A percentile compares a stretch with the other conserved stretches of the same genome.
These are phyloP conservation scores for Kwoniella botswanensis DNA, from an alignment of 768 basidiomycete species.

Conservation along the genomic window DNA sequence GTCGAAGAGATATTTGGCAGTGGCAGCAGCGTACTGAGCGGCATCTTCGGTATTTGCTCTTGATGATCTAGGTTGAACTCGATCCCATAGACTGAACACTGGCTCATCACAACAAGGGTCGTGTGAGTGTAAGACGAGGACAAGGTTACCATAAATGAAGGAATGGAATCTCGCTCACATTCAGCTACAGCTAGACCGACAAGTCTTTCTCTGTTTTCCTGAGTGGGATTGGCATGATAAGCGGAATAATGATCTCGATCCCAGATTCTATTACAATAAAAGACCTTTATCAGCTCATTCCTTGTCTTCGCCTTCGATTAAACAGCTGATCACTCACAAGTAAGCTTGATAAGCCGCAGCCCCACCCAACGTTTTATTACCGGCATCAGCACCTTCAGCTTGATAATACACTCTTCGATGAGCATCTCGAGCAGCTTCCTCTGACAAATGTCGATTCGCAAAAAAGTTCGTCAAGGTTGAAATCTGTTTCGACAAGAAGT, in stretches of 20 bases:
- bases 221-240: constrained; percentile 43
- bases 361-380: constrained; percentile 50
- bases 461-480: constrained; percentile 50
- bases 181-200: constrained; percentile 56
- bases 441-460: constrained; percentile 46
- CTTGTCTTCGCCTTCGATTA: too few species aligned
- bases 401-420: constrained; percentile 51
- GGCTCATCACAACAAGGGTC: background rate
- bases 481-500: constrained; percentile 35
- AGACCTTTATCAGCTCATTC: constrained; percentile 14
- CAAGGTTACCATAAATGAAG: background rate
- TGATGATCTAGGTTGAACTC: constrained; percentile 38
- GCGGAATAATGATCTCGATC: constrained; percentile 52
- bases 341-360: constrained; percentile 57
- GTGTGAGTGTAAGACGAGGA: background rate
- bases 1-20: constrained; percentile 53
- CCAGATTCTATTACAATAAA: constrained; percentile 40
- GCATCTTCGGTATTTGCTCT: constrained; percentile 45
- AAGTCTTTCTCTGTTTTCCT: constrained; percentile 54
- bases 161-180: constrained; percentile 33
- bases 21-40: constrained; percentile 51
- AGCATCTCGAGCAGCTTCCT: constrained; percentile 48
- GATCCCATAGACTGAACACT: constrained; percentile 52
- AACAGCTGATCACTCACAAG: constrained; percentile 37
- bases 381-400: constrained; percentile 45